These are phyloP conservation scores for Neurospora sp. DNA, from an alignment of 495 filamentous ascomycete genomes.

Conservation along the genomic window DNA sequence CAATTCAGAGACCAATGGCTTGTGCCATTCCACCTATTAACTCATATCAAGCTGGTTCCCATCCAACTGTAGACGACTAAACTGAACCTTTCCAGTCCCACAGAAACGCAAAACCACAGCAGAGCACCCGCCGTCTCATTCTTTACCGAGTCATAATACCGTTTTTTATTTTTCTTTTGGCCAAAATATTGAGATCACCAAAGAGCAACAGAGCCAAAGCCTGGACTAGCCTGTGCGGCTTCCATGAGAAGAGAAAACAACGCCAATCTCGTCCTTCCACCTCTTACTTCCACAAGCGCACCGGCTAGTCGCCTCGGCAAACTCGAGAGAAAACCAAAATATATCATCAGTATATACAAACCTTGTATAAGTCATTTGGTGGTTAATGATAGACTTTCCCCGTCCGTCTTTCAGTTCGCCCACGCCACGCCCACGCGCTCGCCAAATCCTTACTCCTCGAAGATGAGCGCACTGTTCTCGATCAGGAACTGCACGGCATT, in stretches of 20 bases:
- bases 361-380: neutral
- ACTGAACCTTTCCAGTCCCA: neutral
- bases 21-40: neutral
- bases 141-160: neutral
- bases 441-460: conserved; percentile 31
- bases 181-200: neutral
- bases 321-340: neutral
- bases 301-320: neutral
- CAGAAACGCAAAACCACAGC: neutral
- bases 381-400: neutral
- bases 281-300: neutral
- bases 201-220: neutral
- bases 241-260: neutral
- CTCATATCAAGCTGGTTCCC: neutral
- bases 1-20: neutral
- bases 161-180: neutral
- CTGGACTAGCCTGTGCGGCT: neutral
- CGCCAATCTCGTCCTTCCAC: neutral
- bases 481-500: conserved; percentile 81
- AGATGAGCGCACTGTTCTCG: conserved; percentile 73
- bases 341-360: conserved; percentile 9
- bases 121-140: neutral
- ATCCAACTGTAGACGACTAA: neutral
- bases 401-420: neutral
- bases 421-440: neutral